These are phyloP conservation scores for Begonia peltatifolia DNA, from an alignment of 306 rosid genomes.

Conservation along the genomic window DNA sequence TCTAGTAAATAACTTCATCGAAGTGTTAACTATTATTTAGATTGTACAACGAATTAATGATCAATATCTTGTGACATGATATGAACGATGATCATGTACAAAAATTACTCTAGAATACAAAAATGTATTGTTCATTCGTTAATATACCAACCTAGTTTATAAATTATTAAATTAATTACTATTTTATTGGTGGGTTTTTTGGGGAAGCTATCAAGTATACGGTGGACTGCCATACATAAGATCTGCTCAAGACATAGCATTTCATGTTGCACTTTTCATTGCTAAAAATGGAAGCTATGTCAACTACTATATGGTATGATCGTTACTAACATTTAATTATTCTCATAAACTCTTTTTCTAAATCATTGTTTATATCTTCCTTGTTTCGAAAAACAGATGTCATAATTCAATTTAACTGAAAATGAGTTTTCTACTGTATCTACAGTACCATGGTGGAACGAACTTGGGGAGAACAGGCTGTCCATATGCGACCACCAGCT, in stretches of 20 bases:
- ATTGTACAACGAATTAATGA: too few species aligned
- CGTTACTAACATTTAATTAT: background rate
- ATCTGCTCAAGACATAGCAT: slow-evolving; percentile 72
- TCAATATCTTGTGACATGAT: too few species aligned
- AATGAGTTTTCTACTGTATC: background rate
- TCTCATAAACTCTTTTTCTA: background rate
- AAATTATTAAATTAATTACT: too few species aligned
- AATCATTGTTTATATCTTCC: background rate
- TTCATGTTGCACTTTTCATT: slow-evolving; percentile 60
- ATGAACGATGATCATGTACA: too few species aligned
- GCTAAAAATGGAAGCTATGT: slow-evolving; percentile 65
- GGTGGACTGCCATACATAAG: slow-evolving; percentile 65
- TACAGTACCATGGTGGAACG: slow-evolving; percentile 15
- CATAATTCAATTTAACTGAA: too few species aligned
- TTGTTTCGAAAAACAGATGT: too few species aligned
- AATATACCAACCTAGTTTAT: too few species aligned
- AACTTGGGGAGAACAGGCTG: slow-evolving; percentile 12
- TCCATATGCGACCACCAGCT: slow-evolving; percentile 7
- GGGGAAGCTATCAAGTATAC: slow-evolving; percentile 47
- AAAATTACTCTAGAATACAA: too few species aligned
- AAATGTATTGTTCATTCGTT: too few species aligned
- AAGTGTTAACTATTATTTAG: too few species aligned
- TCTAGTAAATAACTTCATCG: too few species aligned
- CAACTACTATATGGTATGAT: slow-evolving; percentile 57
- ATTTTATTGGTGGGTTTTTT: too few species aligned